Evolutionary conservation across 805 yeast genomes (phyloP), one percentile per base, ranked within the genome.

Genomic region (Starmera dryadoides): DNA sequence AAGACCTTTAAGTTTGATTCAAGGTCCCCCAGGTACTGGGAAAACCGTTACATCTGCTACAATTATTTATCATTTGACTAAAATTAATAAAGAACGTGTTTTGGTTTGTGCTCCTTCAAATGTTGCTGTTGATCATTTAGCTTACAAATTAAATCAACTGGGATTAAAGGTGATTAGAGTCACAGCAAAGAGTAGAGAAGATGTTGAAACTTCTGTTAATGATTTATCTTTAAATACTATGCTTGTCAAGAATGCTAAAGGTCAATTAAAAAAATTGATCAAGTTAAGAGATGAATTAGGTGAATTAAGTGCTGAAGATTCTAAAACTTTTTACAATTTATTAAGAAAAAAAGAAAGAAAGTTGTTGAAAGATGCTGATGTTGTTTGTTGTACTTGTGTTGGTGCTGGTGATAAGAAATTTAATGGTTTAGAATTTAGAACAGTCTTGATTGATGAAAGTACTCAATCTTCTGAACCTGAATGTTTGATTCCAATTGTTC

Each of bases 21-120:
- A 89, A 59, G 97, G 97, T 15, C 97, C 97, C 9, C 97, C 97
- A 4, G 95, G 95, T 46, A 89, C 97, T 0, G 97, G 97, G 57
- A 89, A 89, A 56, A 89, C 97, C 1, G 94, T 86, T 14, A 88
- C 96, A 0, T 86, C 96, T 0, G 91, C 96, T 2, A 81, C 95
- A 0, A 85, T 89, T 42, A 75, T 88, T 23, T 81, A 85, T 49
- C 95, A 86, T 52, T 63, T 87, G 39, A 69, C 79, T 3, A 75
- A 77, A 42, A 53, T 79, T 43, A 76, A 75, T 49, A 74, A 75
- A 40, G 79, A 76, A 35, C 75, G 76, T 44, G 77, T 88, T 8
- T 68, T 89, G 31, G 96, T 88, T 3, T 86, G 96, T 68, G 96
- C 97, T 3, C 96, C 97, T 18, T 88, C 96, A 17, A 89, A 89